Base-by-base conservation (phyloP, 345 rosid species). In the Salix brachista region DNA sequence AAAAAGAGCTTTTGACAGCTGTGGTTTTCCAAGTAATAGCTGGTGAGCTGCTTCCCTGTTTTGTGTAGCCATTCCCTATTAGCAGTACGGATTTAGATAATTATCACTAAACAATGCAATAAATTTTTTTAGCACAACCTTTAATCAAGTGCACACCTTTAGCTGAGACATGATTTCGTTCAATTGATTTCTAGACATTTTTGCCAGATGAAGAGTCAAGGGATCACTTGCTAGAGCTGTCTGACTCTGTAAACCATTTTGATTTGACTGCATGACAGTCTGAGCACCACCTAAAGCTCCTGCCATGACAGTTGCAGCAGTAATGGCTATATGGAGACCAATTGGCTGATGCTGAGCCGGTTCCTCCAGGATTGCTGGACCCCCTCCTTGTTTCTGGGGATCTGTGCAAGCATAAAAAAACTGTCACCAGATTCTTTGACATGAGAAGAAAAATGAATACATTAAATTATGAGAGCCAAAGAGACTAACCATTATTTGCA, bases 141-240 rank as follows among this genome's bases (percentile, higher is more conserved):
- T 69, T 64, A 41, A 61, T 67, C 44, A 67, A 77, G 52, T 34
- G 65, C 77, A 75, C 78, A 92, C 99, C 91, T 96, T 96, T 79
- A 96, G 46, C 77, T 91, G 93, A 11, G 94, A 89, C 69, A 96
- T 78, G 77, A 90, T 82, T 75, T 93, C 99, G 75, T 68, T 85
- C 80, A 96, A 89, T 80, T 93, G 99, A 85, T 72, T 90, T 86
- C 94, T 89, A 28, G 99, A 90, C 94, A 96, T 87, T 73, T 85
- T 91, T 69, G 99, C 97, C 77, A 96, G 83, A 78, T 89, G 92
- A 83, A 91, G 92, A n/a, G 98, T 89, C 70, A 96, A 82, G 41
- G 98, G 99, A 79, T 96, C 99, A 84, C 83, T 90, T 28, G 92
- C 74, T 69, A 89, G 78, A 50, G 87, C 84, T 72, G 88, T 80